Conservation (phyloP, 2,329 filamentous ascomycete genomes). For the Macrophomina phaseolina region DNA sequence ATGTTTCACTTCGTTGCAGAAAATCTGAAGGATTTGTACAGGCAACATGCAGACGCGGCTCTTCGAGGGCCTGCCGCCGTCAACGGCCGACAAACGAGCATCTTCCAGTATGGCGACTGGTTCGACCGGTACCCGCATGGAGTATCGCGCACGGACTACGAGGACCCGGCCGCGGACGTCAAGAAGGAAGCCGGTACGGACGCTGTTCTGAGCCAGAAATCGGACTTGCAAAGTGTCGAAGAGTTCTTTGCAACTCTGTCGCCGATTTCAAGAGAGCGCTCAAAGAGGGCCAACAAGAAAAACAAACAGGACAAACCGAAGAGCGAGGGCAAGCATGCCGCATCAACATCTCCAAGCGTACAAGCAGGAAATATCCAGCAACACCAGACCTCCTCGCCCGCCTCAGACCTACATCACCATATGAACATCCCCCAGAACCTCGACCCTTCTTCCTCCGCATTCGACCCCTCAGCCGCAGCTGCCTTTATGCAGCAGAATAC, state of each 20-base stretch:
- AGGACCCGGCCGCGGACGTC: conserved; percentile 71
- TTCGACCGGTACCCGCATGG: conserved; percentile 94
- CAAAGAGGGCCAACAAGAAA: conserved; percentile 31
- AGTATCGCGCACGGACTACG: conserved; percentile 81
- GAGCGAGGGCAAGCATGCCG: neutral
- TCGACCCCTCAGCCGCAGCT: conserved; percentile 39
- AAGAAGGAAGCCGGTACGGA: conserved; percentile 83
- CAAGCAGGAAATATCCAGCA: conserved; percentile 43
- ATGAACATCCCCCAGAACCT: conserved; percentile 30
- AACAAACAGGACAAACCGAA: conserved; percentile 27
- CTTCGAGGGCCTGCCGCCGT: conserved; percentile 64
- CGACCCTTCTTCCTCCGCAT: conserved; percentile 48
- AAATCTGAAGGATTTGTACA: conserved; percentile 87
- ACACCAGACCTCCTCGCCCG: conserved; percentile 39
- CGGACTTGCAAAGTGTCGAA: conserved; percentile 90
- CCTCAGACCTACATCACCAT: conserved; percentile 22
- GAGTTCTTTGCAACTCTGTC: conserved; percentile 88
- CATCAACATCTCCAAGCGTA: conserved; percentile 29
- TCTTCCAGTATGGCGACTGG: conserved; percentile 98
- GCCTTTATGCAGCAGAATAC: conserved; percentile 34
- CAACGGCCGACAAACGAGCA: conserved; percentile 43
- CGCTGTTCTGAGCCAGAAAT: conserved; percentile 84
- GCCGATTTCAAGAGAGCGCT: conserved; percentile 56
- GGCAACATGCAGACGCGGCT: conserved; percentile 81
- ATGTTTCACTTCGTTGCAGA: conserved; percentile 98